Evolutionary conservation across 345 rosid species (phyloP).

Genomic region (Trapa bicornis): DNA sequence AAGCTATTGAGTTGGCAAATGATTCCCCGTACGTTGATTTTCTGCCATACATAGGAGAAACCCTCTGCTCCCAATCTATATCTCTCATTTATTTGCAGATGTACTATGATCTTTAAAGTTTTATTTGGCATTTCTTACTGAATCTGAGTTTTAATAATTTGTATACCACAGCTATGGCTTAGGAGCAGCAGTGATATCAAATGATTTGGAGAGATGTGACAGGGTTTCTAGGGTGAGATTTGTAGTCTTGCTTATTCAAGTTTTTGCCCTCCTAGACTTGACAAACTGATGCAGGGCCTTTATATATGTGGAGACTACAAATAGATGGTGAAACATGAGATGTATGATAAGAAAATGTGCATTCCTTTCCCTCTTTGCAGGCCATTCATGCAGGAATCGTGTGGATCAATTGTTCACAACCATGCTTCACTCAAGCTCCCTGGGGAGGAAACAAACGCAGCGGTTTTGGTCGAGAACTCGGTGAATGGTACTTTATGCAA

Average conservation of each 20-base stretch:
- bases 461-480: slow-evolving; percentile 96
- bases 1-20: slow-evolving; percentile 89
- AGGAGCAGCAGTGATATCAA: slow-evolving; percentile 81
- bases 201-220: slow-evolving; percentile 83
- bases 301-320: neutral
- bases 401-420: slow-evolving; percentile 98
- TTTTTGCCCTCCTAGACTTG: neutral
- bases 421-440: slow-evolving; percentile 93
- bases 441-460: slow-evolving; percentile 98
- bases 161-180: slow-evolving; percentile 55
- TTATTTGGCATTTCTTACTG: neutral
- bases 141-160: neutral
- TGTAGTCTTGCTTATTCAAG: neutral
- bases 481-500: slow-evolving; percentile 50
- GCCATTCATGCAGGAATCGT: slow-evolving; percentile 69
- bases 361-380: slow-evolving; percentile 21
- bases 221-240: slow-evolving; percentile 76
- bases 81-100: neutral
- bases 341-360: neutral
- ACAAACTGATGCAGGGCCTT: neutral
- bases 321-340: too few species aligned
- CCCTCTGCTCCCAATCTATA: neutral
- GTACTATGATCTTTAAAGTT: neutral
- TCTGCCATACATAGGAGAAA: neutral
- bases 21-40: slow-evolving; percentile 61